Conservation (phyloP, 2,329 filamentous ascomycete species). For the Triangularia setosa region DNA sequence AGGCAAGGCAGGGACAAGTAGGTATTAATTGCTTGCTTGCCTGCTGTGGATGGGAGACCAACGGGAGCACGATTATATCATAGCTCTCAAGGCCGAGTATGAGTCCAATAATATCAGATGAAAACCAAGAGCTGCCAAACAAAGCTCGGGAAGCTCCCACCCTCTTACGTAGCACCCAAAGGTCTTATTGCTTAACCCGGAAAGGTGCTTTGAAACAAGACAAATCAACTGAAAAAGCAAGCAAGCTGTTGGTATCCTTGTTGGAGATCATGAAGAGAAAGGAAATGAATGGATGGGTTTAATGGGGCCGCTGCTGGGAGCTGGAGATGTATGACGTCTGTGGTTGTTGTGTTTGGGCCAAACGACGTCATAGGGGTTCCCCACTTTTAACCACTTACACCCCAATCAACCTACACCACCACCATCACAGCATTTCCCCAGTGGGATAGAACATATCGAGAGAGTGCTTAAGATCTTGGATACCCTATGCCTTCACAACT, state of each 20-base stretch:
- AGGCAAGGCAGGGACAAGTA: not conserved
- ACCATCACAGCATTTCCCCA: no score
- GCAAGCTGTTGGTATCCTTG: not conserved
- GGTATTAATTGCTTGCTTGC: not conserved
- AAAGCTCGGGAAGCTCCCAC: not conserved
- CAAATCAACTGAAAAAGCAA: not conserved
- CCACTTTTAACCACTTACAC: no score
- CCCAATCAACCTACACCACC: no score
- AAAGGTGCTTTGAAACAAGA: not conserved
- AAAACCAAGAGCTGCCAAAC: not conserved
- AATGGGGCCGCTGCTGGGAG: no score
- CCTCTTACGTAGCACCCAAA: not conserved
- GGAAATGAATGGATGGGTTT: not conserved
- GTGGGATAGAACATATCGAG: no score
- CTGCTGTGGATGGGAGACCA: not conserved
- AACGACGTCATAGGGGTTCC: not conserved
- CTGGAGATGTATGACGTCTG: slow-evolving; percentile 14
- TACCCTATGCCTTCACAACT: no score
- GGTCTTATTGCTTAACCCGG: not conserved
- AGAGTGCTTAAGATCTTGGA: no score
- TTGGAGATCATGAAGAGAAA: not conserved
- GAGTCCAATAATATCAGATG: not conserved
- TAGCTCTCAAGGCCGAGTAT: not conserved
- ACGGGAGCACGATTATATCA: not conserved
- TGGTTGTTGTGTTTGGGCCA: not conserved